Evolutionary conservation across 352 stramenopile genomes (phyloP), one percentile per base, ranked within the genome.

Genomic region (Nothophytophthora sp.): DNA sequence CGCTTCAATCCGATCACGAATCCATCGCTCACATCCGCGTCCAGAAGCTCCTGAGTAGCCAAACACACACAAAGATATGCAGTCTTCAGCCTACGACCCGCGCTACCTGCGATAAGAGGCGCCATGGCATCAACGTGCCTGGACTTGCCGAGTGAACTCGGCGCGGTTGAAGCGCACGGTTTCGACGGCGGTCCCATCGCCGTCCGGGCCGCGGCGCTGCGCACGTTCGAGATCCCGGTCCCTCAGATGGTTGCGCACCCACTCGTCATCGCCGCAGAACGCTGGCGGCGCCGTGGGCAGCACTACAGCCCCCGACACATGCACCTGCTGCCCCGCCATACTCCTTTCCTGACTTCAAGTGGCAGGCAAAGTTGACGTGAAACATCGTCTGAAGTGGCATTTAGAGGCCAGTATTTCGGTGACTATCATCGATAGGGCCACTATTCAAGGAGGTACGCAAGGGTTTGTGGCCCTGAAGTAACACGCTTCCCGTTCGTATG

Each of bases 1-100:
- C 73, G 73, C 65, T 95, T 95, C 42, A 92, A 68, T 3, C 78
- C 76, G 38, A 91, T 89, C 23, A 95, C 84, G 38, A 95, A 95
- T 32, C 84, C 84, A n/a, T 84, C 79, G 48, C 75, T 83, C 34
- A 78, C 73, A 15, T 92, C 78, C 6, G 67, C 74, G 34, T 83
- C 76, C 27, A 92, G 47, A 10, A 90, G 74, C 39, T 71, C 63
- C 76, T 88, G 30, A n/a, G n/a, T n/a, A n/a, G 1, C 0, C 20
- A 28, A 19, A 12, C n/a, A 8, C 9, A 9, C 36, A 4, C 10
- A 60, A 15, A 23, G 28, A 3, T 16, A 39, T 5, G 32, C 16
- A 30, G 4, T 4, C 7, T 24, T 47, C 5, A 60, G 33, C 25
- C 32, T 34, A 38, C 5, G 1, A 4, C 15, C 9, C 20, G 16